Base-by-base conservation (phyloP, 2,329 filamentous ascomycete genomes). In the Aquanectria penicillioides region DNA sequence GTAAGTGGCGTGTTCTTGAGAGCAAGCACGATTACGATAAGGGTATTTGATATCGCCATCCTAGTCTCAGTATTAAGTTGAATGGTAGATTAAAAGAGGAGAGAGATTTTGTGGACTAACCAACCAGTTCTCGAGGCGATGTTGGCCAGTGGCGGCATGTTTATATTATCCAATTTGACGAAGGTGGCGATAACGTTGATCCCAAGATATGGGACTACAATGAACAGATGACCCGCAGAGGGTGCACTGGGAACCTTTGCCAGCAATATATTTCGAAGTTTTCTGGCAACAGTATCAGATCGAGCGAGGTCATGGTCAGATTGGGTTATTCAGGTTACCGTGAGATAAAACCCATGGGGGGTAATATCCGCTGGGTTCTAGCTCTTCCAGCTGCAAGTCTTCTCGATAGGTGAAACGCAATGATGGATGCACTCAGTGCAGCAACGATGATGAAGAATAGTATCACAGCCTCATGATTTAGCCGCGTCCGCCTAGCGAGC, bases 1-100 rank as follows among this genome's bases (percentile, higher is more conserved):
- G 81, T 81, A 15, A 88, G 69, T 0, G 85, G 86, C 0, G 85
- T 87, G 66, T 87, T 86, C 64, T 86, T 87, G 36, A 88, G 74
- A 1, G 81, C 77, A 13, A 88, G 73, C 44, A 87, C 81, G 11
- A 86, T 74, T 11, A 85, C 77, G 13, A 88, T 72, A 11, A 76
- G 72, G 25, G 86, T 69, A 63, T 88, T 88, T 10, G 61, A 68
- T 13, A 79, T 63, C 1, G 74, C 69, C 56, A 80, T 69, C 78
- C 78, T 80, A 23, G 6, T 20, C 7, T 4, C 28, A 3, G n/a
- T n/a, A 31, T 54, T 23, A 12, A 17, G 37, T 51, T 9, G 46
- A 22, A 13, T 12, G 37, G 15, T 49, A 25, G 13, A 25, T 10
- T 11, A 13, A 23, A 6, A 17, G 5, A 13, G 7, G 23, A 28